Base-by-base conservation (phyloP, 2,329 filamentous ascomycete species). In the Septoria linicola region DNA sequence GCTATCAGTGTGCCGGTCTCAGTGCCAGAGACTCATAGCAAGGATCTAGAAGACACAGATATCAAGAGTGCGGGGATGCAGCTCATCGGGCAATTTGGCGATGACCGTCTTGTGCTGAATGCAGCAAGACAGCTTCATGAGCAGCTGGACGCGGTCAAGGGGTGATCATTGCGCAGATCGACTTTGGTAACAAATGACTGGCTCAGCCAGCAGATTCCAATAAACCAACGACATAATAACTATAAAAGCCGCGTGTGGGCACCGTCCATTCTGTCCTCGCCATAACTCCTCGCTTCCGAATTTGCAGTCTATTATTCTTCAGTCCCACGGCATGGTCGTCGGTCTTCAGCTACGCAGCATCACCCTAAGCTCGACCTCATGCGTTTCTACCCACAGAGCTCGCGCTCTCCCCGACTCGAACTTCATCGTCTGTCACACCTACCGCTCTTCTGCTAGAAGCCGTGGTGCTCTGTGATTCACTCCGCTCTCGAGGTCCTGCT, bases 1-100 rank as follows among this genome's bases (percentile, higher is more conserved):
- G 88, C 91, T 8, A 80, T 96, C 43, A 96, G 87, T 60, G 77
- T 99, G 8, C 92, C 93, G 0, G 76, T 86, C 57, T 68, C 71
- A 14, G 64, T 76, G 53, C 27, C 48, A 5, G 54, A 35, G 7
- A 36, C 48, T 25, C 16, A 49, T 14, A 32, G 40, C 21, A 40
- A 19, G 19, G 55, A 16, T 17, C 44, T 54, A 55, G 41, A 55
- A 35, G 72, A 59, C 8, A 49, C 44, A 1, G 65, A 73, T 35
- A 65, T 74, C 5, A 61, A 68, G 25, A 73, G 70, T 42, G 76
- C 78, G 1, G 88, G 88, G 0, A 74, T 93, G 65, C 88, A 93
- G 66, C 67, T 92, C 8, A 84, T 91, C 57, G 87, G 84, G n/a
- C 88, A 93, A 67, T 91, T 84, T 66, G 89, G 87, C 69, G 83